Percentiles rank a stretch among this genome's conserved stretches.
Conservation (phyloP, 1,139 yeast species). For the Candida dubliniensis region DNA sequence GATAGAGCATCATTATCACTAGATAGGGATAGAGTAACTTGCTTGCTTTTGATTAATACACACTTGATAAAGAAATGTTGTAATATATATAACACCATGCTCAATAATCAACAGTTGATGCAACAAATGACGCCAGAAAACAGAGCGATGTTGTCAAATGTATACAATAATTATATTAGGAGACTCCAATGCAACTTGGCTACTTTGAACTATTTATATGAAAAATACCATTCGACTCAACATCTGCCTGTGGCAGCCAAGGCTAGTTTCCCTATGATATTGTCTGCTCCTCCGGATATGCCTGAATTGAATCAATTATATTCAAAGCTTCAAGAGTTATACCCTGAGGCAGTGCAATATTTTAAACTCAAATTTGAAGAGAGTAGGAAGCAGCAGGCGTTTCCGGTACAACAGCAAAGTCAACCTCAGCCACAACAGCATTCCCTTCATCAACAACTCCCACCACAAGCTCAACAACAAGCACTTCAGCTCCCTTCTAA, state of each 20-base stretch:
- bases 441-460: conserved; percentile 9
- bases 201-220: conserved; percentile 53
- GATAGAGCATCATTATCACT: conserved; percentile 19
- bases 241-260: conserved; percentile 22
- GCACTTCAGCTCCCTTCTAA: conserved; percentile 10
- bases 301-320: conserved; percentile 53
- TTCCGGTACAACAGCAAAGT: conserved; percentile 11
- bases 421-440: conserved; percentile 10
- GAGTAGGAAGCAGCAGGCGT: conserved; percentile 30
- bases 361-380: conserved; percentile 48
- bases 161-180: conserved; percentile 51
- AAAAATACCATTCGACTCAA: conserved; percentile 41
- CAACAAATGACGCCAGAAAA: conserved; percentile 39
- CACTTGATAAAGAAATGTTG: conserved; percentile 52
- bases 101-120: conserved; percentile 37
- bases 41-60: conserved; percentile 52
- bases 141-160: conserved; percentile 40
- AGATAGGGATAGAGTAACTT: conserved; percentile 50
- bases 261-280: conserved; percentile 50
- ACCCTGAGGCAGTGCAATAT: conserved; percentile 55
- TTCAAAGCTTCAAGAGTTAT: conserved; percentile 48
- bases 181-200: conserved; percentile 56
- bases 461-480: conserved; percentile 9
- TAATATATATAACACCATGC: conserved; percentile 34
- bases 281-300: conserved; percentile 56